Evolutionary conservation across 2,329 filamentous ascomycete genomes (phyloP).

Genomic region (Coniochaeta prunicola): DNA sequence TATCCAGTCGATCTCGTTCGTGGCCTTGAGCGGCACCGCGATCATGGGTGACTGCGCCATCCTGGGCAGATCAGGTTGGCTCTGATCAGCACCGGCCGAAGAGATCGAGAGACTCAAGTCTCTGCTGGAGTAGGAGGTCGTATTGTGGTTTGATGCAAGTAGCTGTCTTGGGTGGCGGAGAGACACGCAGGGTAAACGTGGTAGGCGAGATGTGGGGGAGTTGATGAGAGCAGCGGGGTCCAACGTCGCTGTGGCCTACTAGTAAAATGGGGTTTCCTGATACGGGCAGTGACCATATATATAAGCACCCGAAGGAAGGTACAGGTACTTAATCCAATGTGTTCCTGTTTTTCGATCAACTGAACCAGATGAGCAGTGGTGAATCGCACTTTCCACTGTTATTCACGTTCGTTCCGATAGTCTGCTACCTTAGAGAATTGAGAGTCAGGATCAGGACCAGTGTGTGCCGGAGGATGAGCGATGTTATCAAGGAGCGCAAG

Average conservation of each 20-base stretch:
- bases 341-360: neutral
- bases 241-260: neutral
- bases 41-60: conserved; percentile 93
- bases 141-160: neutral
- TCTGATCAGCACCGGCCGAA: neutral
- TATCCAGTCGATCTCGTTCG: conserved; percentile 98
- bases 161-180: neutral
- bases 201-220: neutral
- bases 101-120: neutral
- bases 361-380: neutral
- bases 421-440: too few species aligned
- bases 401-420: too few species aligned
- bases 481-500: neutral
- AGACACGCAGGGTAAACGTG: neutral
- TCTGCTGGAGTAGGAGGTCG: neutral
- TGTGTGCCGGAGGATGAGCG: too few species aligned
- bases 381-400: neutral
- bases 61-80: conserved; percentile 7
- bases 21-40: conserved; percentile 84
- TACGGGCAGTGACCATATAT: neutral
- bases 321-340: neutral
- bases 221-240: neutral
- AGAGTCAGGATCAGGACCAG: too few species aligned
- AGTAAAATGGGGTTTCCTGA: neutral
- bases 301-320: neutral